Conservation (phyloP, 2,329 filamentous ascomycete genomes). For the Hymenoscyphus repandus region DNA sequence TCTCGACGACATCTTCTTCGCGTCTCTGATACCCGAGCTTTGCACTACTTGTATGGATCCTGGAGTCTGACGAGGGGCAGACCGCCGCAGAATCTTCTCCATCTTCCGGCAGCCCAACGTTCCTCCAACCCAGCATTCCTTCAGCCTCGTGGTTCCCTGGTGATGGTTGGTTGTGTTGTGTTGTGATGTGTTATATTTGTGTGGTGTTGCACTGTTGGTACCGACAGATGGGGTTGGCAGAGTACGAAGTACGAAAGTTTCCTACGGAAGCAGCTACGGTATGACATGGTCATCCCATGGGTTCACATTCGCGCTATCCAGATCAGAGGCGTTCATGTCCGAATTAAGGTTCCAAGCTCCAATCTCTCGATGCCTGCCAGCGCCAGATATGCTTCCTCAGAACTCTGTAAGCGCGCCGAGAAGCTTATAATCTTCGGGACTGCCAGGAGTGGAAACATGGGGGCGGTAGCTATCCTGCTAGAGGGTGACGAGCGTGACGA, state of each 20-base stretch:
- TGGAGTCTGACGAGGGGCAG: background rate
- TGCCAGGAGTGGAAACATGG: background rate
- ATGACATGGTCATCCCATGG: too few species aligned
- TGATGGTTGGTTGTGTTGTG: background rate
- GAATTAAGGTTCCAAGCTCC: too few species aligned
- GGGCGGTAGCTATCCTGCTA: background rate
- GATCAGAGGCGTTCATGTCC: background rate
- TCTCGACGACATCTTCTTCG: background rate
- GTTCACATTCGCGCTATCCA: too few species aligned
- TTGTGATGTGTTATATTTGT: too few species aligned
- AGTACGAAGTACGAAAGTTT: too few species aligned
- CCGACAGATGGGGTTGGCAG: too few species aligned
- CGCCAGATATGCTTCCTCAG: background rate
- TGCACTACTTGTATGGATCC: background rate
- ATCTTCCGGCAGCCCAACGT: too few species aligned
- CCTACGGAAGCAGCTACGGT: too few species aligned
- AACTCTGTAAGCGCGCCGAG: background rate
- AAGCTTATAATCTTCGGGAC: background rate
- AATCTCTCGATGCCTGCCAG: too few species aligned
- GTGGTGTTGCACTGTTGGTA: too few species aligned
- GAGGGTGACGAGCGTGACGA: background rate
- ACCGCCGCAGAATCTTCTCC: too few species aligned
- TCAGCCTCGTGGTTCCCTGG: background rate
- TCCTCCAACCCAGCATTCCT: background rate
- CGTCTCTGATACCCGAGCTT: background rate